Evolutionary conservation across 1,284 basidiomycete species (phyloP), one percentile per base, ranked within the genome.

Genomic region (Ustilago curta): DNA sequence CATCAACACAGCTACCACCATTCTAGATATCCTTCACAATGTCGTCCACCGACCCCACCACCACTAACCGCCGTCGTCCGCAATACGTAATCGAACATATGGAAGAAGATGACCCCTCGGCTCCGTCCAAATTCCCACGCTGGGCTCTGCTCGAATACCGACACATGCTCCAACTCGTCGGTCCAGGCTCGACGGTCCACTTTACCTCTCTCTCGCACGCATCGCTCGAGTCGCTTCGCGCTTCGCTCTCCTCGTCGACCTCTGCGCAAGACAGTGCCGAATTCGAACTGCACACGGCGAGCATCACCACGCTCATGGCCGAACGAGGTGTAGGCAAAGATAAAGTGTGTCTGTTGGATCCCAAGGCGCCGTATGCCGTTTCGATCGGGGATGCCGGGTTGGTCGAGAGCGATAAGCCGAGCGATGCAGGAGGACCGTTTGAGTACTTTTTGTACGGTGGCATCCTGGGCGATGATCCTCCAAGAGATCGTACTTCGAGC

Each of bases 121-220:
- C 82, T 3, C 78, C 83, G 16, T 60, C 77, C 18, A 63, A 69
- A 7, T 84, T 84, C 37, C 78, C 83, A 2, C 49, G 66, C 16
- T 84, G 83, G 83, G 83, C 83, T 8, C 59, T 84, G 23, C 77
- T 84, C 45, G 83, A 84, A 70, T 65, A 70, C n/a, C 67, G 93
- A 90, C 93, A 97, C 83, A 96, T 96, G 94, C 89, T 91, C 45
- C 88, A 86, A 12, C 87, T 95, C 8, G 91, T 93, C 12, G 91
- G 91, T 1, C 85, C 88, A 0, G 86, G 87, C 8, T 88, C 90
- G 1, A 86, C 88, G 2, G 90, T 96, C 19, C 89, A 91, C 78
- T 97, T 96, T 85, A 94, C 94, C 1, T 90, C 93, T 72, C 90
- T 97, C 50, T 95, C 93, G 2, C 84, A 87, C 29, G 85, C 89